phyloP scores from a whole-genome alignment of 1,284 basidiomycete species.

The Tilletia horrida region DNA sequence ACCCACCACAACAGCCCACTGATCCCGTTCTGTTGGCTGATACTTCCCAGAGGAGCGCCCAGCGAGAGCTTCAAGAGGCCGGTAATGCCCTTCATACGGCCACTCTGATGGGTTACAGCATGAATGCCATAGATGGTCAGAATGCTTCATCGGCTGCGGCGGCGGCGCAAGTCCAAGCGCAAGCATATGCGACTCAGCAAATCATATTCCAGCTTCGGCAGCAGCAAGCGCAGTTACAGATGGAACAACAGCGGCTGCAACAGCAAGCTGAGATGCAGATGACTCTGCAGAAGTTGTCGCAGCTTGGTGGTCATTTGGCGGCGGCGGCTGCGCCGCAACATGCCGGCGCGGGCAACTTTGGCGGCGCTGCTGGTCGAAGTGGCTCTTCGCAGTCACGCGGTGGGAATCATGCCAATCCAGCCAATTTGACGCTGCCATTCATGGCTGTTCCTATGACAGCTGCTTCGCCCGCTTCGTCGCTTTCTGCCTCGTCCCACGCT shows the following conservation, averaged over 20 bases:
- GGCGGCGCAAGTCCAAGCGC: constrained; percentile 1
- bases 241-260: constrained; percentile 8
- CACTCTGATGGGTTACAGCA: too few species aligned
- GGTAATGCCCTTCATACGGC: too few species aligned
- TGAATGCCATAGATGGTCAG: not conserved
- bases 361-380: too few species aligned
- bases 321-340: not conserved
- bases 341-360: not conserved
- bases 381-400: too few species aligned
- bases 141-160: not conserved
- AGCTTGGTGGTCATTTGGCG: not conserved
- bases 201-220: constrained; percentile 8
- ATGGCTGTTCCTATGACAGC: too few species aligned
- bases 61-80: too few species aligned
- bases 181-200: not conserved
- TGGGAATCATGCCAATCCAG: too few species aligned
- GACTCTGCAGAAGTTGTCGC: not conserved
- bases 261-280: constrained; percentile 15
- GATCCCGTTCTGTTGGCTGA: too few species aligned
- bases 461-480: too few species aligned
- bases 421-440: too few species aligned
- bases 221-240: not conserved
- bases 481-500: not conserved
- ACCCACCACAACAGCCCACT: too few species aligned
- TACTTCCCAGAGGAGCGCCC: too few species aligned